These are phyloP conservation scores for Cydonia oblonga DNA, from an alignment of 331 rosid species.

Conservation along the genomic window DNA sequence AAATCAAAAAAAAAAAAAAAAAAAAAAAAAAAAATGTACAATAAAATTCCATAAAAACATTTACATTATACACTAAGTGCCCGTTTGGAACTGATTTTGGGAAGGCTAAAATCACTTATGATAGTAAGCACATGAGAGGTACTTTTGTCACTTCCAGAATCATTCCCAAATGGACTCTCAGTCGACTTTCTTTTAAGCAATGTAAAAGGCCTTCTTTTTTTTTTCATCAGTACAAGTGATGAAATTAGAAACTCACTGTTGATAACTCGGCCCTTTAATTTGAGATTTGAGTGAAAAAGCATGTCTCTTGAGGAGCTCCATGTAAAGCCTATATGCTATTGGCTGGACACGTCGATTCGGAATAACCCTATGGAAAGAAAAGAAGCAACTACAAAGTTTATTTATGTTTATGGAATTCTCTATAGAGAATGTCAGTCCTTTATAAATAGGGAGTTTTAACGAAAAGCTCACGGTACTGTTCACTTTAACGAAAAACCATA, in stretches of 20 bases:
- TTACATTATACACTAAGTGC: not conserved
- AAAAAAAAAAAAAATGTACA: not conserved
- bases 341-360: constrained; percentile 10
- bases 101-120: not conserved
- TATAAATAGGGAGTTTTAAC: too few relatives aligned
- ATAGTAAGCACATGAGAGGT: not conserved
- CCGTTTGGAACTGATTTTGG: not conserved
- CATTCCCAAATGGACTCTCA: not conserved
- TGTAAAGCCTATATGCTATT: constrained; percentile 9
- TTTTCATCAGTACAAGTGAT: not conserved
- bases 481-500: too few relatives aligned
- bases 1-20: too few relatives aligned
- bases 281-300: not conserved
- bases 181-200: not conserved
- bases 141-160: not conserved
- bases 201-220: not conserved
- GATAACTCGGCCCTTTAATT: not conserved
- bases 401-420: not conserved
- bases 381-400: not conserved
- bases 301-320: constrained; percentile 12
- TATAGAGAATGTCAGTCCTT: too few relatives aligned
- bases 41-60: not conserved
- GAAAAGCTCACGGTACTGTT: too few relatives aligned
- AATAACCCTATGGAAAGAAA: not conserved
- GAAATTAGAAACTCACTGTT: not conserved